Percentiles rank a stretch among this genome's conserved stretches.
Evolutionary conservation across 208 protist genomes (phyloP).

Genomic region (Leishmania turanica): DNA sequence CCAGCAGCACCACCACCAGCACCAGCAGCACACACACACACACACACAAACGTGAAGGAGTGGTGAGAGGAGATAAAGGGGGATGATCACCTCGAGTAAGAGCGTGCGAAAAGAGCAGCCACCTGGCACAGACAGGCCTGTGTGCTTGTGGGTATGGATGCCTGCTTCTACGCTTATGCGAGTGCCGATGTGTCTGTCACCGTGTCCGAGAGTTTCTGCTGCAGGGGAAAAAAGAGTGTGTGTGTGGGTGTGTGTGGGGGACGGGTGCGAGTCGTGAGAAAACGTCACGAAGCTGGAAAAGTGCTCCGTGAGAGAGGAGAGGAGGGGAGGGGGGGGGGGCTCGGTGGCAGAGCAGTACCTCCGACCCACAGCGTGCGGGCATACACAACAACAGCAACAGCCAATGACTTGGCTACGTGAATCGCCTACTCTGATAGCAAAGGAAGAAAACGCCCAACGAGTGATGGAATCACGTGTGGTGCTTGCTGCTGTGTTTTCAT

Average conservation of each 20-base stretch:
- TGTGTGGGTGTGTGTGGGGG: no score
- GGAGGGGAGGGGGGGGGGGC: neutral
- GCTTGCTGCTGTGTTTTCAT: neutral
- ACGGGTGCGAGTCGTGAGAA: neutral
- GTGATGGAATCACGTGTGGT: neutral
- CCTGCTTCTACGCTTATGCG: neutral
- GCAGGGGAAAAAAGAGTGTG: no score
- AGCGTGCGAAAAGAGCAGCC: neutral
- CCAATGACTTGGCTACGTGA: neutral
- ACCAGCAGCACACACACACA: neutral
- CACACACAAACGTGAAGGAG: neutral
- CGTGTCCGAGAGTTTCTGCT: neutral
- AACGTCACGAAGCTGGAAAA: neutral
- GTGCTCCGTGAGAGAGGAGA: no score
- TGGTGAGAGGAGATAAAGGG: neutral
- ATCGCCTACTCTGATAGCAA: neutral
- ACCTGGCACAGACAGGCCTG: neutral
- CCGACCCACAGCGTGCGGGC: neutral
- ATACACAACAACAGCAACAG: neutral
- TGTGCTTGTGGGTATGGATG: constrained; percentile 7
- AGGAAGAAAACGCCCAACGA: neutral
- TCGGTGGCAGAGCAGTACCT: neutral
- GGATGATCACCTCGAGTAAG: neutral
- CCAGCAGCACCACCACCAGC: neutral
- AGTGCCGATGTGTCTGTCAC: neutral